Conservation (phyloP, 345 rosid species). For the Brassica rapa region DNA sequence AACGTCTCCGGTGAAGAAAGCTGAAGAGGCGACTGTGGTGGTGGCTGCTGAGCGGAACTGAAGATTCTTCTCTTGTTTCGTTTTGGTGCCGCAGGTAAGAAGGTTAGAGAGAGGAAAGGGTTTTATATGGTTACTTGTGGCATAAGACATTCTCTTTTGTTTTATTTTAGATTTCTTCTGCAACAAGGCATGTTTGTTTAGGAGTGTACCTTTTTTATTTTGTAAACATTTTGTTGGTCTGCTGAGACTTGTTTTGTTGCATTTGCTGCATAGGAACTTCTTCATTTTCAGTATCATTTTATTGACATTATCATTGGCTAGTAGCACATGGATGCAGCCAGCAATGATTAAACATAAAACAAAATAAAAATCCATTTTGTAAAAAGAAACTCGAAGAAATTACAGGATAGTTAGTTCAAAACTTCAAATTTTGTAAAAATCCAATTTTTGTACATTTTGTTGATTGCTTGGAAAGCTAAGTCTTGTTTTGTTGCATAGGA, state of each 20-base stretch:
- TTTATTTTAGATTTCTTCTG: neutral
- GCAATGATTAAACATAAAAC: neutral
- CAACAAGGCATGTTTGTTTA: slow-evolving; percentile 5
- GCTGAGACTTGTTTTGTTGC: neutral
- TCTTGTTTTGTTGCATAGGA: neutral
- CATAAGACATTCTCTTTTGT: slow-evolving; percentile 3
- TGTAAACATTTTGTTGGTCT: neutral
- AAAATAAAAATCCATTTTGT: neutral
- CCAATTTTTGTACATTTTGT: neutral
- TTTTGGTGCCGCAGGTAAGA: neutral
- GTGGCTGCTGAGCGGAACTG: slow-evolving; percentile 31
- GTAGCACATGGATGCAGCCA: neutral
- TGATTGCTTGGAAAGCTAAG: neutral
- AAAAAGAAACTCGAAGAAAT: too few species aligned
- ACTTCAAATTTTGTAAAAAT: neutral
- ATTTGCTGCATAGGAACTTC: neutral
- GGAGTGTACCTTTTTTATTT: neutral
- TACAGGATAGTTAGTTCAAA: neutral
- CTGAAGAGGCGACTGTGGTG: slow-evolving; percentile 10
- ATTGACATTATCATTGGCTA: neutral
- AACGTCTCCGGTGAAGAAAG: slow-evolving; percentile 35
- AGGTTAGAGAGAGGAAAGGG: neutral
- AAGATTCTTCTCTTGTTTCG: slow-evolving; percentile 13
- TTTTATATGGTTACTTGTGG: slow-evolving; percentile 17
- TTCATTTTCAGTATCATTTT: neutral